Conservation (phyloP, 176 grass and related monocot species). For the Oryza meyeriana region DNA sequence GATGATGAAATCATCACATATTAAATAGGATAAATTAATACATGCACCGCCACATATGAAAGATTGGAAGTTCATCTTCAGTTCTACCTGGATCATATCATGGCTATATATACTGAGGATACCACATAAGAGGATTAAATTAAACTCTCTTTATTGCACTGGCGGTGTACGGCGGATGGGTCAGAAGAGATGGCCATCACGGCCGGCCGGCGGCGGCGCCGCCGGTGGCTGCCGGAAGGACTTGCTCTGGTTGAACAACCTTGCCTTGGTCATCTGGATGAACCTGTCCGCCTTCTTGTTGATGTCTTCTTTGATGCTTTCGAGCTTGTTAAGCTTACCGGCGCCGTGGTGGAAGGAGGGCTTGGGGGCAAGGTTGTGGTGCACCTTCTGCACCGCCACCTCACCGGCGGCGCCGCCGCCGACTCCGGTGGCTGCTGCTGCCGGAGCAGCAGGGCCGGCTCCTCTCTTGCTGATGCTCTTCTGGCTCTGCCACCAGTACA, state of each 20-base stretch:
- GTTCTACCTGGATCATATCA: background rate
- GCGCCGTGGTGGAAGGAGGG: background rate
- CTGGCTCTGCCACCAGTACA: constrained; percentile 2
- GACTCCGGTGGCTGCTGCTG: background rate
- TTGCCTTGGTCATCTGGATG: constrained; percentile 11
- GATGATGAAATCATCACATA: background rate
- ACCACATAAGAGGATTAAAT: background rate
- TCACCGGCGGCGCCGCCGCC: background rate
- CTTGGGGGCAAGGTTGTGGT: background rate
- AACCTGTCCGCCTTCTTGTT: constrained; percentile 24
- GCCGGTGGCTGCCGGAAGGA: background rate
- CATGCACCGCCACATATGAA: background rate
- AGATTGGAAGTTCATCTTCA: background rate
- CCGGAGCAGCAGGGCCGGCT: background rate
- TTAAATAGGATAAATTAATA: too few species aligned
- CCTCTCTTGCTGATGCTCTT: background rate
- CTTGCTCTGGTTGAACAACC: background rate
- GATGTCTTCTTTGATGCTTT: constrained; percentile 5
- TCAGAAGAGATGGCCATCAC: background rate
- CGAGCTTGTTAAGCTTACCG: background rate
- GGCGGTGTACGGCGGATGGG: background rate
- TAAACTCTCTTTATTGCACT: background rate
- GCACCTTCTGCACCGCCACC: constrained; percentile 36
- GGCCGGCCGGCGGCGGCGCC: background rate
- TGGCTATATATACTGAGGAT: background rate